Conservation (phyloP, 2,329 filamentous ascomycete species). For the Dactylonectria macrodidyma region DNA sequence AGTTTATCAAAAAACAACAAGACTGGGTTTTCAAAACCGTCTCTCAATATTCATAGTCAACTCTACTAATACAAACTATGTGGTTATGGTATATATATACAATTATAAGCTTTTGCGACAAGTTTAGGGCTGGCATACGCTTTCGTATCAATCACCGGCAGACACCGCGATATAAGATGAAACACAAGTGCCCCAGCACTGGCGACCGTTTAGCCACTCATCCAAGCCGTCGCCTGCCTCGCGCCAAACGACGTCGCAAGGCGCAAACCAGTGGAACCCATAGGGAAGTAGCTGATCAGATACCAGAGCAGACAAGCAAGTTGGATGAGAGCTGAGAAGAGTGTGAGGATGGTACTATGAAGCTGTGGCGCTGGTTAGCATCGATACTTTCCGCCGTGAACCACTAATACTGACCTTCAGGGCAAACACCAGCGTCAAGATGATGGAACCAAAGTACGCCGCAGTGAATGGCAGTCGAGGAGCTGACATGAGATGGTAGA, state of each 20-base stretch:
- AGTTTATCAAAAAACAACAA: not conserved
- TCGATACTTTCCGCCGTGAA: constrained; percentile 1
- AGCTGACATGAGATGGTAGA: constrained; percentile 86
- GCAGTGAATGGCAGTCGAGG: constrained; percentile 92
- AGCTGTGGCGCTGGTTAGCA: constrained; percentile 68
- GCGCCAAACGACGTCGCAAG: constrained; percentile 90
- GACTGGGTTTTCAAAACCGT: not conserved
- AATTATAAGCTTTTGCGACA: not conserved
- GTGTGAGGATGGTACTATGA: constrained; percentile 85
- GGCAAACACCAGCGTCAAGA: constrained; percentile 90
- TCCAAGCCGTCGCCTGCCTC: constrained; percentile 88
- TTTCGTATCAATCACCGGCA: constrained; percentile 11
- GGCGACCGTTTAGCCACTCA: constrained; percentile 73
- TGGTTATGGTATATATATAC: constrained; percentile 16
- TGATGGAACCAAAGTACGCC: constrained; percentile 95
- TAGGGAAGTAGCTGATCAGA: constrained; percentile 96
- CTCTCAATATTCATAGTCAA: not conserved
- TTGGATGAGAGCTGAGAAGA: constrained; percentile 88
- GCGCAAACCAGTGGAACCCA: constrained; percentile 91
- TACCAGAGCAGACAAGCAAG: constrained; percentile 91
- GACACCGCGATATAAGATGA: not conserved
- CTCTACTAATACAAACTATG: constrained; percentile 14
- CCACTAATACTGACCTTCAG: constrained; percentile 80
- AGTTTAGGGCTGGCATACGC: not conserved
- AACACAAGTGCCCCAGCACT: not conserved